A percentile compares a stretch with the other conserved stretches of the same genome.
These are phyloP conservation scores for Crithidia thermophila DNA, from an alignment of 208 protist species.

Conservation along the genomic window DNA sequence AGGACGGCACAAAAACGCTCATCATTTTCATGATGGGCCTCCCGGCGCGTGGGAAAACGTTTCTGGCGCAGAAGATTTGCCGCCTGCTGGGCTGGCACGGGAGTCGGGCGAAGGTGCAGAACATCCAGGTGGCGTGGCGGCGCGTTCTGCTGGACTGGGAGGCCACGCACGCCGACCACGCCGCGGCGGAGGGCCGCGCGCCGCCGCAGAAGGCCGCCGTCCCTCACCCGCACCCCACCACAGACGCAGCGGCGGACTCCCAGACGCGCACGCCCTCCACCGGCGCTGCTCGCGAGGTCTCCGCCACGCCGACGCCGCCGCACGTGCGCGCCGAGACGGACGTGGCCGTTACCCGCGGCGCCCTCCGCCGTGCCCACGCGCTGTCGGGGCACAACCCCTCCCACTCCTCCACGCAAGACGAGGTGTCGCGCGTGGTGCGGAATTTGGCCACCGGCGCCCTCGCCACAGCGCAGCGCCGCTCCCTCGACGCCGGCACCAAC, in stretches of 20 bases:
- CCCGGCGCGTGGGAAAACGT: conserved; percentile 91
- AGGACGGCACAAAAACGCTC: conserved; percentile 54
- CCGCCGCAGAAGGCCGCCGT: background rate
- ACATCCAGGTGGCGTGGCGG: conserved; percentile 80
- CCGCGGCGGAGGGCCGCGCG: background rate
- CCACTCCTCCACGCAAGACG: conserved; percentile 14
- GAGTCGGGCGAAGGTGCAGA: conserved; percentile 65
- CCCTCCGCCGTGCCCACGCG: background rate
- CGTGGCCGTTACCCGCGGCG: background rate
- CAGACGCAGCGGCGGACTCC: too few relatives aligned
- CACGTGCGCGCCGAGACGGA: background rate
- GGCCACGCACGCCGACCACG: conserved; percentile 22
- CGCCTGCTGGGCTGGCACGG: conserved; percentile 87
- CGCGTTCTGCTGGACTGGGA: conserved; percentile 57
- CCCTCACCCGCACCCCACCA: too few relatives aligned
- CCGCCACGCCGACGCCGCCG: too few relatives aligned
- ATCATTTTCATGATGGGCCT: conserved; percentile 91
- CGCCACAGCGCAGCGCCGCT: background rate
- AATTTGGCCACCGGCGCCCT: conserved; percentile 6
- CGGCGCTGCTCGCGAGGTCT: too few relatives aligned
- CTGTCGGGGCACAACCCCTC: conserved; percentile 1
- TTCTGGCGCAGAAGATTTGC: conserved; percentile 90
- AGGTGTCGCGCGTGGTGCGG: conserved; percentile 18
- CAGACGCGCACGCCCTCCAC: too few relatives aligned
- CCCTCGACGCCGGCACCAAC: background rate